Evolutionary conservation across 257 asterid species (phyloP), one percentile per base, ranked within the genome.

Genomic region (Capsicum pubescens): DNA sequence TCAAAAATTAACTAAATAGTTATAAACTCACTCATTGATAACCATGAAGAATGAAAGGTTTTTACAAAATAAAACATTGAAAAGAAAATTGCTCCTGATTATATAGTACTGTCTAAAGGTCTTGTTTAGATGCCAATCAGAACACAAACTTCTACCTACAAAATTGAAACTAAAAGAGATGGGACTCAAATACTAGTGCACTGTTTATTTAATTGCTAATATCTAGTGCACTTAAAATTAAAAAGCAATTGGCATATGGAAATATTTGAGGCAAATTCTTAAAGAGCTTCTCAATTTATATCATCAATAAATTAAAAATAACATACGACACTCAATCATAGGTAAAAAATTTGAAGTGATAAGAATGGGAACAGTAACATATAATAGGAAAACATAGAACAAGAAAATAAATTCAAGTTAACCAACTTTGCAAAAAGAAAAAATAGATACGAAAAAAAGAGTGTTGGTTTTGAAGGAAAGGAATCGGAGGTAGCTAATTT

Each of bases 211-310:
- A 56, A 15, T 56, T 56, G 61, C 5, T 56, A 66, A 5, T 64
- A 68, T 68, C 76, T 68, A 39, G 26, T 36, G 54, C 76, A 68
- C 76, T 68, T 36, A 15, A 36, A 36, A 68, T 16, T 68, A 68
- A 8, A 36, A 6, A 36, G n/a, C 76, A 14, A 36, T 67, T 67
- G 54, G 54, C 76, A 68, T 26, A 26, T 36, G 13, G 15, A 50
- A 68, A 68, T 39, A 36, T 35, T 36, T 36, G 72, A 8, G 46
- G n/a, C 9, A 76, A 76, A 76, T 12, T 56, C n/a, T 48, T 14
- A 15, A 66, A 72, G 35, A 72, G 42, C 19, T 44, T 68, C 80
- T 52, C n/a, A 13, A 11, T 48, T 21, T 74, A 48, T 21, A 74
- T 74, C 44, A 46, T 13, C 58, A 50, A 74, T 50, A 50, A 50